Conservation (phyloP, 2,329 filamentous ascomycete species). For the Aspergillus niger region DNA sequence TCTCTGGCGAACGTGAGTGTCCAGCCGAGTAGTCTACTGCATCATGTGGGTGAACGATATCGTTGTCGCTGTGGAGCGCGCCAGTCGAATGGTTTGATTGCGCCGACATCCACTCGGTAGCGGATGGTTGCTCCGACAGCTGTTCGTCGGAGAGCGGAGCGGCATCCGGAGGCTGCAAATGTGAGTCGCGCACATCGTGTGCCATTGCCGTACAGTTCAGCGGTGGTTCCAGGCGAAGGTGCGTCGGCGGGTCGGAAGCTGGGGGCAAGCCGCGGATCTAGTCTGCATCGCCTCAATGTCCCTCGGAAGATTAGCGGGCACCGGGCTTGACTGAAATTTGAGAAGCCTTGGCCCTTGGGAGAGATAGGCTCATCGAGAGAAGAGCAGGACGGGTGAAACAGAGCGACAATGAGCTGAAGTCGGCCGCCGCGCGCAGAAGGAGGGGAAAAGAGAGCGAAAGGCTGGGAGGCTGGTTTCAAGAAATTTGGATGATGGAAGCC, state of each 20-base stretch:
- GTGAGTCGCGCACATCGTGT: constrained; percentile 31
- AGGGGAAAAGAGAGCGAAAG: neutral
- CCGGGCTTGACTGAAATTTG: neutral
- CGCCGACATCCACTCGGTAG: constrained; percentile 17
- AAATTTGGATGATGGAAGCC: neutral
- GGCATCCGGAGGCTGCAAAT: constrained; percentile 23
- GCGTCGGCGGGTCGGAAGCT: constrained; percentile 25
- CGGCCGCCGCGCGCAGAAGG: neutral
- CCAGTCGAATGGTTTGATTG: constrained; percentile 13
- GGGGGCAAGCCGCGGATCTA: constrained; percentile 23
- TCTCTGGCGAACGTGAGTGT: constrained; percentile 22
- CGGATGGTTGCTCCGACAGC: constrained; percentile 24
- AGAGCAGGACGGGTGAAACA: neutral
- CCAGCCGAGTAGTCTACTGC: constrained; percentile 24
- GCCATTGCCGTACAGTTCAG: constrained; percentile 34
- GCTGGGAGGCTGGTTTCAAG: constrained; percentile 5
- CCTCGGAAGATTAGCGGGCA: constrained; percentile 16
- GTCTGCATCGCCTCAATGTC: constrained; percentile 30
- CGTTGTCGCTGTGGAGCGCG: constrained; percentile 24
- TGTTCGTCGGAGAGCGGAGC: constrained; percentile 25
- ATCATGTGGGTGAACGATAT: constrained; percentile 19
- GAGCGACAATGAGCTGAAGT: neutral
- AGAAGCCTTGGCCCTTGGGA: neutral
- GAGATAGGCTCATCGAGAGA: neutral
- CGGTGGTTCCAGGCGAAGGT: constrained; percentile 21